Percentiles rank a stretch among this genome's conserved stretches.
These are phyloP conservation scores for Neophaeococcomyces mojaviensis DNA, from an alignment of 2,329 filamentous ascomycete species.

Conservation along the genomic window DNA sequence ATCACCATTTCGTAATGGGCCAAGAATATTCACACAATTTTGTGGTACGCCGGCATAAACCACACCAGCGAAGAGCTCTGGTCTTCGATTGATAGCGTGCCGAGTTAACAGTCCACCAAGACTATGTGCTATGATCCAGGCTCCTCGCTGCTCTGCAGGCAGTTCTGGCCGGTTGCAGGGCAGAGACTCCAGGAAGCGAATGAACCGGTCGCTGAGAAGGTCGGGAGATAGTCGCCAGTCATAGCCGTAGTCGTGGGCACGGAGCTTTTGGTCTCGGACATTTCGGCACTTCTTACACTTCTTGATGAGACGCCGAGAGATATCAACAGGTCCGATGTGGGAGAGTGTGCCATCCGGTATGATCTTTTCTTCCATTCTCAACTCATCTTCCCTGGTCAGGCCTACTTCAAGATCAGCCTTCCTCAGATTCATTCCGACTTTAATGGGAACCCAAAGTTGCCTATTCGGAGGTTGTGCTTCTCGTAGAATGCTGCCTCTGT, in stretches of 20 bases:
- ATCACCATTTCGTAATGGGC: slow-evolving; percentile 84
- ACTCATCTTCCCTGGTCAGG: slow-evolving; percentile 71
- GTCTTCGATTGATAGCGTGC: slow-evolving; percentile 76
- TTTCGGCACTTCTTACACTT: slow-evolving; percentile 68
- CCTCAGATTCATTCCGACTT: slow-evolving; percentile 81
- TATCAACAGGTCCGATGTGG: slow-evolving; percentile 85
- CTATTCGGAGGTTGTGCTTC: slow-evolving; percentile 73
- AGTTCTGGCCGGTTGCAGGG: slow-evolving; percentile 62
- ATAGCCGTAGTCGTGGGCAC: slow-evolving; percentile 86
- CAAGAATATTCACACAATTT: slow-evolving; percentile 83
- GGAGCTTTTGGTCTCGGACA: slow-evolving; percentile 59
- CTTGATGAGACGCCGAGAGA: slow-evolving; percentile 74
- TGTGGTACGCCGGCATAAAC: slow-evolving; percentile 79
- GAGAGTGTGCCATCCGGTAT: slow-evolving; percentile 83
- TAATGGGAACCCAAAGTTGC: slow-evolving; percentile 91
- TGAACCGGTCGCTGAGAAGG: slow-evolving; percentile 63
- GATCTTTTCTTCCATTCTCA: slow-evolving; percentile 73
- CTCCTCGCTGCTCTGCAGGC: slow-evolving; percentile 54
- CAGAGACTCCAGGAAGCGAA: slow-evolving; percentile 63
- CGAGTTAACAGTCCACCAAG: slow-evolving; percentile 81
- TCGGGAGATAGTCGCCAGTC: slow-evolving; percentile 87
- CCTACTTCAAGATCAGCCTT: slow-evolving; percentile 89
- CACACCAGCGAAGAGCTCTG: slow-evolving; percentile 78
- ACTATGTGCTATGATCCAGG: slow-evolving; percentile 74
- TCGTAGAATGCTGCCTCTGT: slow-evolving; percentile 80